Percentiles rank a stretch among this genome's conserved stretches.
These are phyloP conservation scores for Nidularia sp. DNA, from an alignment of 768 basidiomycete genomes.

Conservation along the genomic window DNA sequence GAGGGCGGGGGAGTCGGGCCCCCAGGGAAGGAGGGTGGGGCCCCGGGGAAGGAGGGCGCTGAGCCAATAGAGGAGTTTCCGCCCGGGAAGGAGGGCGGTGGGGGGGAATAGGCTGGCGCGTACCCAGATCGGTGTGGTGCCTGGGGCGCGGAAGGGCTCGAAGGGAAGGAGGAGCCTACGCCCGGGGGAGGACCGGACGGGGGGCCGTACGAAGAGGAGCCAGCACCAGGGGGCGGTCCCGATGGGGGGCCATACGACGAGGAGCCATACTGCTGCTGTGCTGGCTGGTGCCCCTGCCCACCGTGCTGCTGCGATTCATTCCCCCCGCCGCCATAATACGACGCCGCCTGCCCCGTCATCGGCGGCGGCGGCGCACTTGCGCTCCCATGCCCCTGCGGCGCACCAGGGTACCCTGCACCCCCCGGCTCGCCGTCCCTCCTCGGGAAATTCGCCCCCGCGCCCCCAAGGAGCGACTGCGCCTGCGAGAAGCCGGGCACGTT, in stretches of 20 bases:
- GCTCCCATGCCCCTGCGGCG: not conserved
- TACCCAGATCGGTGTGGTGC: not conserved
- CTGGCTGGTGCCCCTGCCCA: not conserved
- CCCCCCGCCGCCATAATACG: conserved; percentile 20
- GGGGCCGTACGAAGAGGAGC: conserved; percentile 5
- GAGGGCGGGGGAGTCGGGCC: not conserved
- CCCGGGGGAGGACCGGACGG: conserved; percentile 11
- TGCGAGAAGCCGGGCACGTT: conserved; percentile 45
- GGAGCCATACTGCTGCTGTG: not conserved
- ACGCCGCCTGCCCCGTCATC: conserved; percentile 21
- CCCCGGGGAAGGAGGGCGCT: conserved; percentile 22
- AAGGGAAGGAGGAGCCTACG: not conserved
- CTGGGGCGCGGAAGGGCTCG: not conserved
- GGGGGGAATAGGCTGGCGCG: conserved; percentile 7
- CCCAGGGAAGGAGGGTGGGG: conserved; percentile 14
- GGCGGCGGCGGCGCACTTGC: conserved; percentile 4
- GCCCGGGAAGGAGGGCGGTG: conserved; percentile 11
- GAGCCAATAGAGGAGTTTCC: not conserved
- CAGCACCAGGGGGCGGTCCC: not conserved
- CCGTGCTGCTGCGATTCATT: conserved; percentile 2
- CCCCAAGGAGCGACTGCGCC: conserved; percentile 34
- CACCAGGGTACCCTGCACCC: conserved; percentile 3
- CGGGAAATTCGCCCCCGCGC: conserved; percentile 11
- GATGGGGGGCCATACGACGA: conserved; percentile 1
- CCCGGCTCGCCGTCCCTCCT: conserved; percentile 20